phyloP scores from a whole-genome alignment of 1,284 basidiomycete species.

The Ceratobasidium sp. region DNA sequence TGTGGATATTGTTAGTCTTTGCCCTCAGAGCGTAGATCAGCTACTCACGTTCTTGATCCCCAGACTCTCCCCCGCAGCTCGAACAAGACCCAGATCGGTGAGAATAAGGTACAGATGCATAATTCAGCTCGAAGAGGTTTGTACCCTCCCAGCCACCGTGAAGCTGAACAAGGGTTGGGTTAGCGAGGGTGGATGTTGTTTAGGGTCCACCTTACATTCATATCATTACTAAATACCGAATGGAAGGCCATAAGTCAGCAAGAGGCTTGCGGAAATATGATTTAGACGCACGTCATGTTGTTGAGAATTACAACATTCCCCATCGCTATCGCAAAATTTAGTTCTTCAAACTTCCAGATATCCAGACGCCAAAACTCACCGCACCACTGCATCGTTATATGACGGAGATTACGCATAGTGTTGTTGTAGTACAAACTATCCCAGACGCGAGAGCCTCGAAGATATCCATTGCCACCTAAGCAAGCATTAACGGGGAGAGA shows the following conservation, averaged over 20 bases:
- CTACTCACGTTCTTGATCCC: constrained; percentile 40
- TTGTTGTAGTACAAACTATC: constrained; percentile 46
- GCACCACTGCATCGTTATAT: constrained; percentile 46
- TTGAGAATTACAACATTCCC: constrained; percentile 46
- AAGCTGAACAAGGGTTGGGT: constrained; percentile 21
- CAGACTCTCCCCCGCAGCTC: constrained; percentile 34
- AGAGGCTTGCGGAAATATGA: neutral
- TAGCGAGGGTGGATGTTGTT: neutral
- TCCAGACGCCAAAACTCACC: constrained; percentile 17
- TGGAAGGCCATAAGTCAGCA: neutral
- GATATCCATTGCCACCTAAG: constrained; percentile 45
- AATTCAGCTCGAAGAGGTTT: constrained; percentile 45
- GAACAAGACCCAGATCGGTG: constrained; percentile 43
- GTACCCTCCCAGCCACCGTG: constrained; percentile 47
- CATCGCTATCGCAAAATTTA: constrained; percentile 26
- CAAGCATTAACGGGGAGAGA: neutral
- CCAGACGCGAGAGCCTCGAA: constrained; percentile 46
- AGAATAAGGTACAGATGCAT: constrained; percentile 42
- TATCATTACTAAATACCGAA: constrained; percentile 29
- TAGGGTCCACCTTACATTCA: constrained; percentile 21
- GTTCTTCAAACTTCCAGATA: neutral
- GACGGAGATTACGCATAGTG: constrained; percentile 41
- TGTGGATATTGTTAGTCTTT: neutral
- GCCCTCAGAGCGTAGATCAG: neutral
- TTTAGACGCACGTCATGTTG: constrained; percentile 42